Base-by-base conservation (phyloP, 116 monocot genomes). In the Posidonia oceanica region DNA sequence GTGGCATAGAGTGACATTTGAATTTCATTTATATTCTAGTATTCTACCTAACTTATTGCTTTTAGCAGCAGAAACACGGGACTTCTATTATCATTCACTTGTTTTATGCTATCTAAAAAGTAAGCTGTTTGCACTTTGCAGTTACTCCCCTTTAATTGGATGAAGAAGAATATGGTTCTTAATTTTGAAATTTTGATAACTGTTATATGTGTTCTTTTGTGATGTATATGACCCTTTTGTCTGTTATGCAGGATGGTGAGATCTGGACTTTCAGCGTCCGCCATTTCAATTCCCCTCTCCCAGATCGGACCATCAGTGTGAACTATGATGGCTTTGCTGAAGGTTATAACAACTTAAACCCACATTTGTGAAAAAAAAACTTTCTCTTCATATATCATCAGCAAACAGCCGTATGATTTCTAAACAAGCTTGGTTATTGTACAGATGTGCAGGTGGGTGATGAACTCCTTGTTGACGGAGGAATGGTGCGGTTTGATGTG, bases 251-350 rank as follows among this genome's bases (percentile, higher is more conserved):
- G 92, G 92, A 97, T 85, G 89, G 92, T 52, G 97, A 97, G 72
- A 73, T 97, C 42, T 92, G 92, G 97, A 97, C 92, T 39, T 97
- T 97, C 71, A 89, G 69, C 77, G 92, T 97, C 54, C 81, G 92
- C 64, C 79, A 81, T 63, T 89, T 88, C 67, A 85, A 79, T 59
- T 83, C 85, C 52, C 78, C 87, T 70, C 81, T 87, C 38, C 97
- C 97, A 53, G 97, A 97, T 16, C 80, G 70, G 54, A 97, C 89
- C 58, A 85, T 91, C 66, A 83, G 74, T 79, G 97, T 97, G 39
- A 97, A 85, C 67, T 92, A 97, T 68, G 97, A 87, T 41, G 97
- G 97, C 39, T 97, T 97, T 80, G 89, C 92, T 55, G 97, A 97
- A 89, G 92, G 89, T 92, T 41, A 12, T 39, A 8, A 39, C 39